These are phyloP conservation scores for Lathyrus tuberosus DNA, from an alignment of 306 rosid species.

Conservation along the genomic window DNA sequence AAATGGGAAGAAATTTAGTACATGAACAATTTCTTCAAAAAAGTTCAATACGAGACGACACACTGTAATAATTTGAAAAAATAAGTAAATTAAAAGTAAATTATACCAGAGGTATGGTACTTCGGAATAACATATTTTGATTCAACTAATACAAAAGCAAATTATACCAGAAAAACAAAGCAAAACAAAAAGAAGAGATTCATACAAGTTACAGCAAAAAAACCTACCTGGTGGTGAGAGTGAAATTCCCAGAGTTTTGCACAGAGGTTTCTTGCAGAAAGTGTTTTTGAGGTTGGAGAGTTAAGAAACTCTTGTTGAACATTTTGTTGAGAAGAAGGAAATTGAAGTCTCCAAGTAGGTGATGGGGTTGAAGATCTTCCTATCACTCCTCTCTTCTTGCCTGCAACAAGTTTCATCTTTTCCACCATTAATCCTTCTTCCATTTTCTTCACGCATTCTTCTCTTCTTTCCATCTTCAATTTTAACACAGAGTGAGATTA, in stretches of 20 bases:
- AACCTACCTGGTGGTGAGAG: constrained; percentile 49
- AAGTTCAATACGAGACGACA: too few species aligned
- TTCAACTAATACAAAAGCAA: not conserved
- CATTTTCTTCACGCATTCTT: constrained; percentile 37
- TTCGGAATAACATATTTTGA: not conserved
- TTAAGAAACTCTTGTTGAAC: constrained; percentile 54
- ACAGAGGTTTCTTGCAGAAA: constrained; percentile 77
- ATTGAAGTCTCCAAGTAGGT: constrained; percentile 74
- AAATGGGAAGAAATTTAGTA: constrained; percentile 1
- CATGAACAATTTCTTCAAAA: not conserved
- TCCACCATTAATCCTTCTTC: constrained; percentile 46
- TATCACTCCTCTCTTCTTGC: constrained; percentile 44
- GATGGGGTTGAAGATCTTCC: constrained; percentile 67
- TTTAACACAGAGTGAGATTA: constrained; percentile 1
- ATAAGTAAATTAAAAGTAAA: too few species aligned
- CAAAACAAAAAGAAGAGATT: not conserved
- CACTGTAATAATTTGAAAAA: too few species aligned
- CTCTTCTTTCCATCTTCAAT: constrained; percentile 32
- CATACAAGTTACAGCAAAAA: not conserved
- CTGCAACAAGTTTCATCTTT: constrained; percentile 47
- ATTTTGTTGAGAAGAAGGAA: constrained; percentile 36
- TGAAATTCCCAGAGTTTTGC: constrained; percentile 67
- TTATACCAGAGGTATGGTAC: too few species aligned
- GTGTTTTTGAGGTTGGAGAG: constrained; percentile 38
- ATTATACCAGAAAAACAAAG: not conserved